phyloP scores from a whole-genome alignment of 1,139 yeast species.

The Debaryomyces subglobosus region DNA sequence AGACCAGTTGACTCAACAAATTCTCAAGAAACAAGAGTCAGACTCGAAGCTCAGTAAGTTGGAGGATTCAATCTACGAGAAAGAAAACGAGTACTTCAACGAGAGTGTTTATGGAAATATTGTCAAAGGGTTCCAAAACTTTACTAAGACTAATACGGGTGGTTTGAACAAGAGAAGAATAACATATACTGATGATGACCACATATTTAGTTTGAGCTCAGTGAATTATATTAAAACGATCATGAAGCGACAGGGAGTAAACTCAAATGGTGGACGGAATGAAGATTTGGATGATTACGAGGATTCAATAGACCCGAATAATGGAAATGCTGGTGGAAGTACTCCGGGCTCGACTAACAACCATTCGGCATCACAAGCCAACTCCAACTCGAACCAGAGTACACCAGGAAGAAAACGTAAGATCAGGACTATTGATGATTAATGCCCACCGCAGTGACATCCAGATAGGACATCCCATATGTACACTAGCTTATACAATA shows the following conservation, averaged over 20 bases:
- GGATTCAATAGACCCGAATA: slow-evolving; percentile 43
- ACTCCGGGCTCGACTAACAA: slow-evolving; percentile 1
- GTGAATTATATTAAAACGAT: slow-evolving; percentile 68
- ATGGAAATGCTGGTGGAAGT: slow-evolving; percentile 12
- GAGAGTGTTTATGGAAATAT: slow-evolving; percentile 76
- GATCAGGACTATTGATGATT: slow-evolving; percentile 35
- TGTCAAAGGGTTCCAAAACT: slow-evolving; percentile 86
- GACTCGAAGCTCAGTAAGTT: slow-evolving; percentile 63
- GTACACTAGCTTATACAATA: slow-evolving; percentile 4
- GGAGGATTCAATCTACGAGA: slow-evolving; percentile 82
- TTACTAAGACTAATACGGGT: slow-evolving; percentile 53
- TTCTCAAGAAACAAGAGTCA: slow-evolving; percentile 63
- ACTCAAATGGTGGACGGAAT: slow-evolving; percentile 18
- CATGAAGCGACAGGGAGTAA: slow-evolving; percentile 42
- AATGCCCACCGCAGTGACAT: slow-evolving; percentile 3
- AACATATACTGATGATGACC: slow-evolving; percentile 74
- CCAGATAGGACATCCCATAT: not conserved
- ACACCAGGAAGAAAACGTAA: slow-evolving; percentile 44
- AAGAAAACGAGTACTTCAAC: slow-evolving; percentile 77
- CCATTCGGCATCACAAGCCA: slow-evolving; percentile 11
- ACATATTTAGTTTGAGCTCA: slow-evolving; percentile 82
- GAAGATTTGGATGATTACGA: slow-evolving; percentile 51
- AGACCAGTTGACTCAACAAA: slow-evolving; percentile 65
- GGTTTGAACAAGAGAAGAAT: slow-evolving; percentile 54
- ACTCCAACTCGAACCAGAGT: slow-evolving; percentile 14